Evolutionary conservation across 495 filamentous ascomycete genomes (phyloP).

Genomic region (Cudoniella acicularis): DNA sequence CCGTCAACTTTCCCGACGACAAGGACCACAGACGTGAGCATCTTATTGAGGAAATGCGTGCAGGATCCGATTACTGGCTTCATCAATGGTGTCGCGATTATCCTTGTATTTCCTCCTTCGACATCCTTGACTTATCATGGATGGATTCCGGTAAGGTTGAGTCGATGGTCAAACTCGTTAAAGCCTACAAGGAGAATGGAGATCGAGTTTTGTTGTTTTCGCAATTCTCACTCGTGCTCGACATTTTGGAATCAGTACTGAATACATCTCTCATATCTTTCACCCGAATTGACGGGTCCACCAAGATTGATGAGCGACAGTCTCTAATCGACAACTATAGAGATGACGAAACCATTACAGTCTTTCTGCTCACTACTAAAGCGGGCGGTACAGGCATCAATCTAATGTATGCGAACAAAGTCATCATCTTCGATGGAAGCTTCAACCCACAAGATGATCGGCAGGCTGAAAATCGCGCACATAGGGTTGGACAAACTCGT

Average conservation of each 20-base stretch:
- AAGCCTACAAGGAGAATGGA: constrained; percentile 70
- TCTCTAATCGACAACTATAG: constrained; percentile 84
- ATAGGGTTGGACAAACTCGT: constrained; percentile 85
- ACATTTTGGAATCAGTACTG: constrained; percentile 81
- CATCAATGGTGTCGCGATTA: constrained; percentile 71
- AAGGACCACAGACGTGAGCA: constrained; percentile 43
- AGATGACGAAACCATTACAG: constrained; percentile 69
- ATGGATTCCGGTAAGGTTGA: constrained; percentile 90
- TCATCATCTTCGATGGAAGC: constrained; percentile 91
- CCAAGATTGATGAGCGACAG: constrained; percentile 77
- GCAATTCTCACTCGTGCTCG: constrained; percentile 86
- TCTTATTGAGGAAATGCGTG: constrained; percentile 67
- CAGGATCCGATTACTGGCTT: constrained; percentile 78
- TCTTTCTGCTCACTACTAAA: constrained; percentile 89
- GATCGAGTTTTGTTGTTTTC: constrained; percentile 88
- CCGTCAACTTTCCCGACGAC: constrained; percentile 41
- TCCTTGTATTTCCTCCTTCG: constrained; percentile 63
- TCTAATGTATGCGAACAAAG: constrained; percentile 90
- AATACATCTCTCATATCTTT: constrained; percentile 69
- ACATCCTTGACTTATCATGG: constrained; percentile 73
- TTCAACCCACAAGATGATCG: constrained; percentile 98
- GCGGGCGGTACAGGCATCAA: constrained; percentile 96
- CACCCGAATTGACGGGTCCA: constrained; percentile 80
- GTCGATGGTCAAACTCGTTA: constrained; percentile 68
- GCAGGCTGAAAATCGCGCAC: constrained; percentile 94